Evolutionary conservation across 345 rosid species (phyloP).

Genomic region (Physaria fendleri): DNA sequence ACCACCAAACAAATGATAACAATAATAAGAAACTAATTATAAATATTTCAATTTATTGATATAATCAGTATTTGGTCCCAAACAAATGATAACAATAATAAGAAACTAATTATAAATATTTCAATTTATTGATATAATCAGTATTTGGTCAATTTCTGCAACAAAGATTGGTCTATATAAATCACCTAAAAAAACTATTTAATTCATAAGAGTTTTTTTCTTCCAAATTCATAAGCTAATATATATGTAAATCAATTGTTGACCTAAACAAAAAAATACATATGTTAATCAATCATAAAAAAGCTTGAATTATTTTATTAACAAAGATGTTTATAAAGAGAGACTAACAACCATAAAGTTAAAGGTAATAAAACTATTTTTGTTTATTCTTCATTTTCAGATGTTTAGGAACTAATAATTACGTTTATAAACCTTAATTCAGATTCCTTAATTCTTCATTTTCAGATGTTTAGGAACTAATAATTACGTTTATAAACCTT

Average conservation of each 20-base stretch:
- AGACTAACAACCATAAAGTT: constrained; percentile 26
- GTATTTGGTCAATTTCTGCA: neutral
- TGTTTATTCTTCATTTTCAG: constrained; percentile 1
- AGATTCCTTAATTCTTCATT: neutral
- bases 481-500: neutral
- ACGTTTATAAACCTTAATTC: neutral
- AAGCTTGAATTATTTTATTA: constrained; percentile 15
- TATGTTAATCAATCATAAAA: constrained; percentile 11
- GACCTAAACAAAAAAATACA: neutral
- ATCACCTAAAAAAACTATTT: neutral
- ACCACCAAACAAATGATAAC: neutral
- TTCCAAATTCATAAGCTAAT: neutral
- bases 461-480: neutral
- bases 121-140: neutral
- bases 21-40: neutral
- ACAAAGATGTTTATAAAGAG: neutral
- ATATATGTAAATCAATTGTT: neutral
- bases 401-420: neutral
- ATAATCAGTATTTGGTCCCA: neutral
- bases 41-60: neutral
- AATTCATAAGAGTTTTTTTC: neutral
- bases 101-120: neutral
- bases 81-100: neutral
- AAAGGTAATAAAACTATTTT: constrained; percentile 22
- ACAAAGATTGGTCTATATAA: constrained; percentile 10